Percentiles rank a stretch among this genome's conserved stretches.
Evolutionary conservation across 306 rosid genomes (phyloP).

Genomic region (Myrica gale): DNA sequence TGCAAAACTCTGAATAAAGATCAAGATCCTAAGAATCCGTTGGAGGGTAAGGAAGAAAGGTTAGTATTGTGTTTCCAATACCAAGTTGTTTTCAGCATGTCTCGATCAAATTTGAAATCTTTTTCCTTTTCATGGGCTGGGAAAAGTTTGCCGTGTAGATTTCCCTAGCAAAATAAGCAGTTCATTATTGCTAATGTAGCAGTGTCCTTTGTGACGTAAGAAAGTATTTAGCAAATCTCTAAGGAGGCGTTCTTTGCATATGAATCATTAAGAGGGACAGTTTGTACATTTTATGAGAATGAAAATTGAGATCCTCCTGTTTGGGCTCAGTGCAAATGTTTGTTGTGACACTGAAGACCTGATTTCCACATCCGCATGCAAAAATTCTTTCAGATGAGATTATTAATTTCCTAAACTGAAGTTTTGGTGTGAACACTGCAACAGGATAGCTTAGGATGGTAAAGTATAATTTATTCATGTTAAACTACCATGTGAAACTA

Average conservation of each 20-base stretch:
- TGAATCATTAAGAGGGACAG: not conserved
- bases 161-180: not conserved
- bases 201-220: not conserved
- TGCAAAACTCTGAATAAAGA: constrained; percentile 76
- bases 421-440: not conserved
- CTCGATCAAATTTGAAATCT: constrained; percentile 4
- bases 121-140: constrained; percentile 25
- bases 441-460: not conserved
- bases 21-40: constrained; percentile 84
- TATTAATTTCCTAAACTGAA: not conserved
- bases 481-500: not conserved
- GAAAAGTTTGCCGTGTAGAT: not conserved
- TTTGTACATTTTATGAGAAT: not conserved
- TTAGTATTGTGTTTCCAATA: constrained; percentile 27
- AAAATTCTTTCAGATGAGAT: not conserved
- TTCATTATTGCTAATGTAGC: not conserved
- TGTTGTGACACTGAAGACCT: not conserved
- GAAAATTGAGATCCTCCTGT: not conserved
- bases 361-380: not conserved
- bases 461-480: not conserved
- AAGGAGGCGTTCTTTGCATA: not conserved
- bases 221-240: not conserved
- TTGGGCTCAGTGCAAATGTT: not conserved
- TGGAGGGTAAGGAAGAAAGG: constrained; percentile 93
- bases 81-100: not conserved